phyloP scores from a whole-genome alignment of 2,329 filamentous ascomycete species.

The Aspergillus pseudoviridinutans region DNA sequence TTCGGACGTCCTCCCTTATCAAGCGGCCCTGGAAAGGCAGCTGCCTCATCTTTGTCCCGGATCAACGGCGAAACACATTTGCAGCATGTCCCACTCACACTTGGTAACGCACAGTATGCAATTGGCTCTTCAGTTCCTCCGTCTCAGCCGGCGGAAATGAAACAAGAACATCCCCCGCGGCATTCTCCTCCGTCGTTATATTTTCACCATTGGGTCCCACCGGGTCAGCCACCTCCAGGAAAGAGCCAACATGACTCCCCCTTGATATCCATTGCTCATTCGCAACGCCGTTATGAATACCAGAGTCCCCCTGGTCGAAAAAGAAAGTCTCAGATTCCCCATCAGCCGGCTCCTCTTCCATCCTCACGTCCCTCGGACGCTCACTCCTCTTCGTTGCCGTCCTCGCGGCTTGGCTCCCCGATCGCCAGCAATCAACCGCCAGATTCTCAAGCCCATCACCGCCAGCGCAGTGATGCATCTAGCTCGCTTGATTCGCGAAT shows the following conservation, averaged over 20 bases:
- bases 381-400: background rate
- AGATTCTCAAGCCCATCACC: constrained; percentile 1
- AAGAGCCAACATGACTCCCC: constrained; percentile 55
- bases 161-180: constrained; percentile 55
- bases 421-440: constrained; percentile 22
- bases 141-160: constrained; percentile 49
- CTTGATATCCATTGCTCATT: constrained; percentile 43
- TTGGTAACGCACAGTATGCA: constrained; percentile 22
- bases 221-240: constrained; percentile 67
- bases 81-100: constrained; percentile 31
- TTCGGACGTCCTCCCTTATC: constrained; percentile 13
- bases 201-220: constrained; percentile 92
- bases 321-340: constrained; percentile 65
- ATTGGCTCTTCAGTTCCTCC: constrained; percentile 42
- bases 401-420: constrained; percentile 21
- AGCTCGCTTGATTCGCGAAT: constrained; percentile 1
- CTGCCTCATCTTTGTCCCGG: constrained; percentile 14
- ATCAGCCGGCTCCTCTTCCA: constrained; percentile 49
- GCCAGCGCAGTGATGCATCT: constrained; percentile 9
- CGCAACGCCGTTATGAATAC: constrained; percentile 54
- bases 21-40: constrained; percentile 14
- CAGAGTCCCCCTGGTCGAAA: constrained; percentile 73
- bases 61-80: constrained; percentile 42
- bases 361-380: constrained; percentile 46
- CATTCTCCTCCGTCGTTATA: constrained; percentile 72